Conservation (phyloP, 345 rosid genomes). For the Salix caprea region DNA sequence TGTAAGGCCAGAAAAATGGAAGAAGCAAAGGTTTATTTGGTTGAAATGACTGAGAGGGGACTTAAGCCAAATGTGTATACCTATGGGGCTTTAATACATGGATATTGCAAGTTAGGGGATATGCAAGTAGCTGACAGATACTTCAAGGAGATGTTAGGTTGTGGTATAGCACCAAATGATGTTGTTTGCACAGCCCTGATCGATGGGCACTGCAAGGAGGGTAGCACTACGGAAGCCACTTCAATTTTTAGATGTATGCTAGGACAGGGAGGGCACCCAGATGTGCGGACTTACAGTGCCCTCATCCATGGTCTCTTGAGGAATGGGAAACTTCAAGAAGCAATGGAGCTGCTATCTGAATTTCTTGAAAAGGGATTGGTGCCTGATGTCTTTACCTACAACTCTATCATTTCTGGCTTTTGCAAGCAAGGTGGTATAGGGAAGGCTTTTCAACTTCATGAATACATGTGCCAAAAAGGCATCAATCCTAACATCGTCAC, state of each 20-base stretch:
- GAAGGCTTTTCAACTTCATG: conserved; percentile 43
- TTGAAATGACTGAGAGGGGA: conserved; percentile 57
- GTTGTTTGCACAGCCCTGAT: conserved; percentile 48
- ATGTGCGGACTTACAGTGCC: conserved; percentile 45
- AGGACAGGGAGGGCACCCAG: conserved; percentile 45
- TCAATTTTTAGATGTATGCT: conserved; percentile 50
- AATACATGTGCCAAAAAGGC: conserved; percentile 51
- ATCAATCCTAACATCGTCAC: conserved; percentile 55
- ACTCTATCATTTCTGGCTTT: conserved; percentile 60
- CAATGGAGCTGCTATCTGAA: conserved; percentile 52
- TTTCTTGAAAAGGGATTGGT: conserved; percentile 45
- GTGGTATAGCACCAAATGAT: conserved; percentile 58
- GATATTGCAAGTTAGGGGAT: conserved; percentile 51
- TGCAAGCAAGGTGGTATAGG: conserved; percentile 47
- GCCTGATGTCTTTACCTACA: conserved; percentile 62
- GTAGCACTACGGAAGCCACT: conserved; percentile 48
- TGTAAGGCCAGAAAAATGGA: conserved; percentile 73
- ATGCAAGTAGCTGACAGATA: conserved; percentile 53
- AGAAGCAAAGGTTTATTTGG: conserved; percentile 53
- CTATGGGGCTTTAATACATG: conserved; percentile 60
- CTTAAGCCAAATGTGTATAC: conserved; percentile 65
- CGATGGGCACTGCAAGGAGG: conserved; percentile 62
- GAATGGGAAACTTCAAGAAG: conserved; percentile 54
- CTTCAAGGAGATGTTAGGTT: conserved; percentile 57
- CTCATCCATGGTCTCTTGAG: conserved; percentile 66